Conservation (phyloP, 2,329 filamentous ascomycete genomes). For the Paecilomyces sp. region DNA sequence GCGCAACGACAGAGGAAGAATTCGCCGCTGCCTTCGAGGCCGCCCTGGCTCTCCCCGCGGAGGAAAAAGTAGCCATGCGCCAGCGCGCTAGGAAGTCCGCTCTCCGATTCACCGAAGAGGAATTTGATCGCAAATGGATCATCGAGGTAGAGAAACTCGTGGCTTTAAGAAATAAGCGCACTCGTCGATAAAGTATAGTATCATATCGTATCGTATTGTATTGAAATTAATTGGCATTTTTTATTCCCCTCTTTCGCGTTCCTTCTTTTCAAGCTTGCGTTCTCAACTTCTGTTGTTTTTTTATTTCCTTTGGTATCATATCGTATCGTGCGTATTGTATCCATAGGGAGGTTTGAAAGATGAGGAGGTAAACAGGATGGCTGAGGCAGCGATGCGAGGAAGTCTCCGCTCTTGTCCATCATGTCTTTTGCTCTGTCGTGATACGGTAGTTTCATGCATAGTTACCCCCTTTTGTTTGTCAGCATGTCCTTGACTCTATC, state of each 20-base stretch:
- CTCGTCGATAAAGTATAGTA: neutral
- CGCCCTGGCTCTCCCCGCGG: conserved; percentile 57
- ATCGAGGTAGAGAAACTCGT: conserved; percentile 61
- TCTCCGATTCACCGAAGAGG: conserved; percentile 77
- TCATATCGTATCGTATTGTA: too few relatives aligned
- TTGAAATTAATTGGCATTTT: neutral
- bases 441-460: neutral
- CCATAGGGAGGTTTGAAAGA: neutral
- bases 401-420: neutral
- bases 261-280: neutral
- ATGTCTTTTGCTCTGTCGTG: neutral
- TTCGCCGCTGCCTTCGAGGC: conserved; percentile 76
- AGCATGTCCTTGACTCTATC: neutral
- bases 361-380: neutral
- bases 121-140: conserved; percentile 75
- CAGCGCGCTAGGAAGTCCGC: conserved; percentile 69
- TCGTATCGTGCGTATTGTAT: neutral
- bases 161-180: neutral
- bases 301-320: neutral
- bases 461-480: neutral
- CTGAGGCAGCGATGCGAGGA: neutral
- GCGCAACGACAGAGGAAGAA: conserved; percentile 68
- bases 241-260: neutral
- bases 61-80: conserved; percentile 67
- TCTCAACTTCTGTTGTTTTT: too few relatives aligned